These are phyloP conservation scores for Paramecium bursaria DNA, from an alignment of 73 alveolate species.

Conservation along the genomic window DNA sequence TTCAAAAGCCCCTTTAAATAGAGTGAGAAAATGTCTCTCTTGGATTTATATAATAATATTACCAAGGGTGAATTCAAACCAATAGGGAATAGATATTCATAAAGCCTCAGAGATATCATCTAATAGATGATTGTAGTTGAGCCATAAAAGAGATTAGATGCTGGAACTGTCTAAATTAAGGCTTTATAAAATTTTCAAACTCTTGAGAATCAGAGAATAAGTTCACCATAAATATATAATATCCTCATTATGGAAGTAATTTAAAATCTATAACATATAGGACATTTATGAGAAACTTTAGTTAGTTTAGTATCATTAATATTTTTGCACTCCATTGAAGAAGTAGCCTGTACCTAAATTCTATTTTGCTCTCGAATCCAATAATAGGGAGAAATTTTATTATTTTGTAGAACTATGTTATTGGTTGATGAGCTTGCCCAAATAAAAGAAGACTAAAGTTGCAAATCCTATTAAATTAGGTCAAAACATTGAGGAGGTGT, in stretches of 20 bases:
- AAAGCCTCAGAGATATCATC: constrained; percentile 79
- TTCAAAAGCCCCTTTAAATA: constrained; percentile 89
- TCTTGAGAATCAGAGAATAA: constrained; percentile 68
- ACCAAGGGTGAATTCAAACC: constrained; percentile 90
- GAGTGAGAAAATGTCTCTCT: constrained; percentile 92
- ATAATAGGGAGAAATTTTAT: constrained; percentile 62
- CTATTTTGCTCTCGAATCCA: constrained; percentile 78
- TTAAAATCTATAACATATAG: constrained; percentile 41
- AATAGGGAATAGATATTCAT: constrained; percentile 72
- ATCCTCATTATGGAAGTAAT: constrained; percentile 48
- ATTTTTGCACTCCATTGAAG: constrained; percentile 79
- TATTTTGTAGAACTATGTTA: constrained; percentile 77
- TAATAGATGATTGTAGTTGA: constrained; percentile 86
- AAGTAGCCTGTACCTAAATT: constrained; percentile 83
- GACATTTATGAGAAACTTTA: constrained; percentile 94
- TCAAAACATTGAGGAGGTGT: constrained; percentile 69
- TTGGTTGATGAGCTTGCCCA: constrained; percentile 83
- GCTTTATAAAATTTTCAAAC: constrained; percentile 30
- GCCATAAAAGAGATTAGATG: constrained; percentile 93
- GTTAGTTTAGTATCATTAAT: constrained; percentile 85
- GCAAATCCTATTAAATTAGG: constrained; percentile 33
- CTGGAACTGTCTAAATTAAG: constrained; percentile 54
- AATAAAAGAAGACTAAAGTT: constrained; percentile 46
- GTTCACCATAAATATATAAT: constrained; percentile 63
- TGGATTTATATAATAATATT: constrained; percentile 91